Percentiles rank a stretch among this genome's conserved stretches.
These are phyloP conservation scores for Vanderwaltozyma polyspora DNA, from an alignment of 805 yeast genomes.

Conservation along the genomic window DNA sequence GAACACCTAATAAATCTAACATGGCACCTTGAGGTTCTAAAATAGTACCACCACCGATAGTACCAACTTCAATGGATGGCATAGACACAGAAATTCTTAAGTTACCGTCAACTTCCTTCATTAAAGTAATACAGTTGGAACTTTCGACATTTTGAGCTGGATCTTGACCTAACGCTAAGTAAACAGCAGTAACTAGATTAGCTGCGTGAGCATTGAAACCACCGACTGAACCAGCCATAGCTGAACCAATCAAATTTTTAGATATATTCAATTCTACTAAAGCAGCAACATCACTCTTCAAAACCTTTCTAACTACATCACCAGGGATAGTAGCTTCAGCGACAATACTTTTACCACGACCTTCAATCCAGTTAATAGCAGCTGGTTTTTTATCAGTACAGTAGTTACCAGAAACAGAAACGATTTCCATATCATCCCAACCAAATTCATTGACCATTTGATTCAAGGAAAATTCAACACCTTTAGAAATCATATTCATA, in stretches of 20 bases:
- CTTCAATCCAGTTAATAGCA: constrained; percentile 98
- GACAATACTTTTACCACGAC: constrained; percentile 95
- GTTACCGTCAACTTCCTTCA: constrained; percentile 76
- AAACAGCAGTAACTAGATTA: constrained; percentile 88
- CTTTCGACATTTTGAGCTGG: constrained; percentile 99
- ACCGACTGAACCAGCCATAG: constrained; percentile 97
- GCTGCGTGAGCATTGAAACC: constrained; percentile 99
- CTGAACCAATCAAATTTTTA: constrained; percentile 90
- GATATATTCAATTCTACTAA: constrained; percentile 79
- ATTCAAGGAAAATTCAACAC: constrained; percentile 79
- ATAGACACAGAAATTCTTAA: constrained; percentile 90
- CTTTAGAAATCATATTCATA: constrained; percentile 99
- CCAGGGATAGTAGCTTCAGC: constrained; percentile 90
- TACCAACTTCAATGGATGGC: constrained; percentile 99
- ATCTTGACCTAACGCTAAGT: constrained; percentile 93
- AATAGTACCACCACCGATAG: constrained; percentile 98
- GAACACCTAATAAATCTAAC: constrained; percentile 87
- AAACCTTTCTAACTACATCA: constrained; percentile 64
- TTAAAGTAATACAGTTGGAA: constrained; percentile 92
- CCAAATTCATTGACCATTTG: constrained; percentile 83
- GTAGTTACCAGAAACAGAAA: constrained; percentile 92
- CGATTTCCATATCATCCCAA: constrained; percentile 85
- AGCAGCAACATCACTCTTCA: constrained; percentile 87
- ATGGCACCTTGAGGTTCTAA: constrained; percentile 94
- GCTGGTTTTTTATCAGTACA: constrained; percentile 98